A percentile compares a stretch with the other conserved stretches of the same genome.
phyloP scores from a whole-genome alignment of 2,329 filamentous ascomycete species.

The Parasarocladium wereldwijsianum region DNA sequence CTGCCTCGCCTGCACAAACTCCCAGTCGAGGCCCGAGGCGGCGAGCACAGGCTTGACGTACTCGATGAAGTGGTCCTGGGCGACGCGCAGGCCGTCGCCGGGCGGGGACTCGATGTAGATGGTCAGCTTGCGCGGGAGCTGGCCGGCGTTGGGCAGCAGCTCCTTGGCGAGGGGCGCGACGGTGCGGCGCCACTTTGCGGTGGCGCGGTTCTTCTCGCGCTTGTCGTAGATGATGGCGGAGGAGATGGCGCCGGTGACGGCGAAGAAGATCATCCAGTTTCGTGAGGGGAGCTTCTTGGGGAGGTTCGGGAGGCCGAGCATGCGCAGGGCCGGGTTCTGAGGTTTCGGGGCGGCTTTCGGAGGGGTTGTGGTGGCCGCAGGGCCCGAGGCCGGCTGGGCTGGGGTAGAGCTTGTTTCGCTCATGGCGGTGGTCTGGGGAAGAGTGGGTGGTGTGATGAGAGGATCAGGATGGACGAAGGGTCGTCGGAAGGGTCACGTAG shows the following conservation, averaged over 20 bases:
- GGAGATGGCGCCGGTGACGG: conserved; percentile 62
- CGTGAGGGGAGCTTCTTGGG: conserved; percentile 77
- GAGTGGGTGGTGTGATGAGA: conserved; percentile 2
- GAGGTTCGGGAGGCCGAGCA: conserved; percentile 75
- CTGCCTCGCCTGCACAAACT: conserved; percentile 80
- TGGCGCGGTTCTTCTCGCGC: conserved; percentile 71
- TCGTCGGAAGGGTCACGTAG: not conserved
- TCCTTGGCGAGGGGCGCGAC: conserved; percentile 77
- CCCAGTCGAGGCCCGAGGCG: conserved; percentile 84
- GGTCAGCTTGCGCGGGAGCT: conserved; percentile 71
- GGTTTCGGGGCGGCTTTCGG: conserved; percentile 26
- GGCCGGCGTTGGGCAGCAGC: conserved; percentile 48
- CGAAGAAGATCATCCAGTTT: conserved; percentile 95
- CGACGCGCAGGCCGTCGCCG: conserved; percentile 65
- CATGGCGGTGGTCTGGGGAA: conserved; percentile 10
- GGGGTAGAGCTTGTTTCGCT: conserved; percentile 9
- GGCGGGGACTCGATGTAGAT: conserved; percentile 78
- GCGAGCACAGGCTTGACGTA: conserved; percentile 90
- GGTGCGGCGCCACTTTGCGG: conserved; percentile 71
- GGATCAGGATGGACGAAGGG: not conserved
- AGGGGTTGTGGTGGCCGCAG: conserved; percentile 8
- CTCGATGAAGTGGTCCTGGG: conserved; percentile 91
- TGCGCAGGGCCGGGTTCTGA: conserved; percentile 58
- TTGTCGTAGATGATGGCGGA: conserved; percentile 82
- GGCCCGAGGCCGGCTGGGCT: conserved; percentile 1